phyloP scores from a whole-genome alignment of 202 grass and related monocot genomes.

The Zoysia matrella region DNA sequence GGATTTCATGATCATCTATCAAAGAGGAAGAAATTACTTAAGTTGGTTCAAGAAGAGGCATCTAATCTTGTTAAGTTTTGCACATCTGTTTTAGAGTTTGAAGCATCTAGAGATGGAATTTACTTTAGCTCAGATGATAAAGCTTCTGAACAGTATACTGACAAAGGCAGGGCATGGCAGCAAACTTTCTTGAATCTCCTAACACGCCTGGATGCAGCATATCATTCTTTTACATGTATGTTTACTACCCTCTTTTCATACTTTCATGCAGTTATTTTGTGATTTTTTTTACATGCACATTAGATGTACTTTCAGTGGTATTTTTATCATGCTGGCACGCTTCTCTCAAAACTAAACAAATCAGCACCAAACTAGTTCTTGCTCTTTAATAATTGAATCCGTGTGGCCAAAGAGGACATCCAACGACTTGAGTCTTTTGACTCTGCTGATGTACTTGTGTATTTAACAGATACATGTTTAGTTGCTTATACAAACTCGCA shows the following conservation, averaged over 20 bases:
- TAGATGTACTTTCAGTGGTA: constrained; percentile 9
- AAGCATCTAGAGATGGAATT: constrained; percentile 91
- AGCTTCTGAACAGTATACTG: constrained; percentile 67
- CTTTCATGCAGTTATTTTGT: constrained; percentile 28
- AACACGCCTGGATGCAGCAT: constrained; percentile 74
- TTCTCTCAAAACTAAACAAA: constrained; percentile 28
- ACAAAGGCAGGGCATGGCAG: constrained; percentile 81
- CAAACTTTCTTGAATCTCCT: constrained; percentile 76
- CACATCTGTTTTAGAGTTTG: constrained; percentile 86
- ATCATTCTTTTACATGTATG: constrained; percentile 88
- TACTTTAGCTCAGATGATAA: constrained; percentile 69
- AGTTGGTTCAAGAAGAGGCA: constrained; percentile 63
- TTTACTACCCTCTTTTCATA: constrained; percentile 42
- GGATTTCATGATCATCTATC: constrained; percentile 85
- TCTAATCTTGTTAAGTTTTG: constrained; percentile 82
- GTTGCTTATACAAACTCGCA: background rate
- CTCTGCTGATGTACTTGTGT: constrained; percentile 4
- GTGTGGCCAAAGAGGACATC: background rate
- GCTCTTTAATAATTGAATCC: constrained; percentile 8
- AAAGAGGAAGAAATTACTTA: constrained; percentile 79
- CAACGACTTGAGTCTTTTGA: background rate
- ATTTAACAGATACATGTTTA: constrained; percentile 14
- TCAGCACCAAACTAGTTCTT: constrained; percentile 18
- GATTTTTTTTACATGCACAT: constrained; percentile 20
- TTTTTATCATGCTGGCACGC: constrained; percentile 14